These are phyloP conservation scores for Pigoraptor vietnamica DNA, from an alignment of 78 protist species.

Conservation along the genomic window DNA sequence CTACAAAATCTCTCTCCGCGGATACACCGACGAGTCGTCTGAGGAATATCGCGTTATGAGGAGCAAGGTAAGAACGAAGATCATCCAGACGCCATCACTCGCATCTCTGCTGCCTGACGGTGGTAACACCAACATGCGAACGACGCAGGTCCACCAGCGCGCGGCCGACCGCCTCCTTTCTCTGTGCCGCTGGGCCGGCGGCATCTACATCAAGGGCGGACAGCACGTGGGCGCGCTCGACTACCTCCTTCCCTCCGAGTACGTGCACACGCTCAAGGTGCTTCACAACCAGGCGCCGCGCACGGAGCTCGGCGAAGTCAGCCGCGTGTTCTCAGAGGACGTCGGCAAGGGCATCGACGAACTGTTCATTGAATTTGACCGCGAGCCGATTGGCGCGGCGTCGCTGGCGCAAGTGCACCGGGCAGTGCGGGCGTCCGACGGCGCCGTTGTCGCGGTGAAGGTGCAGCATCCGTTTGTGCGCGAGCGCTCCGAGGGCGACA, in stretches of 20 bases:
- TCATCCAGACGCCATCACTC: too few species aligned
- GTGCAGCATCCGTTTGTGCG: conserved; percentile 31
- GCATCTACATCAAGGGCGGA: conserved; percentile 31
- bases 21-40: neutral
- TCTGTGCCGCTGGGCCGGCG: neutral
- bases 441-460: conserved; percentile 10
- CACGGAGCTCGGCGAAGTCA: neutral
- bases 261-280: neutral
- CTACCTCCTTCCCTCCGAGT: conserved; percentile 33
- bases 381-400: conserved; percentile 36
- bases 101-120: too few species aligned
- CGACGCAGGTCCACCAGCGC: conserved; percentile 4
- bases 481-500: neutral
- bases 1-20: neutral
- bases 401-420: conserved; percentile 51
- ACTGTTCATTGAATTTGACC: conserved; percentile 14
- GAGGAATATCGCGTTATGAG: neutral
- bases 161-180: neutral
- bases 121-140: neutral
- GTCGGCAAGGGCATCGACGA: neutral
- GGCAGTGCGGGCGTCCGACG: neutral
- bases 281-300: conserved; percentile 26
- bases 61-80: too few species aligned
- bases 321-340: neutral
- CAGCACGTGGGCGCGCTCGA: conserved; percentile 29